Evolutionary conservation across 306 rosid species (phyloP), one percentile per base, ranked within the genome.

Genomic region (Morella rubra): DNA sequence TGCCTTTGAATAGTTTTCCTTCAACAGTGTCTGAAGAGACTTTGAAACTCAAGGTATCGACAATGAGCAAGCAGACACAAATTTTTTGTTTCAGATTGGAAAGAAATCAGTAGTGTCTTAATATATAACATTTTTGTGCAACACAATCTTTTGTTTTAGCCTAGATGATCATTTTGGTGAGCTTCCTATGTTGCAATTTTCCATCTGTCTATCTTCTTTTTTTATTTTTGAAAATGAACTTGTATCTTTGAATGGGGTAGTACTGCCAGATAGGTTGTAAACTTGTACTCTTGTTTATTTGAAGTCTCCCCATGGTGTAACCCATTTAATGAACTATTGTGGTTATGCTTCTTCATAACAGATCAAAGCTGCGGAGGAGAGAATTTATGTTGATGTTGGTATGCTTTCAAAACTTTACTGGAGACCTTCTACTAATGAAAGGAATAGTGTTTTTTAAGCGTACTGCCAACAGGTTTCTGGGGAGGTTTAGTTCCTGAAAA

Each of bases 401-500:
- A 92, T 77, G 92, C 54, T 79, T 69, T 49, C 72, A 13, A 47
- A 74, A 20, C 68, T 72, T 70, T 73, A 41, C 20, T 50, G 80
- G 72, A 40, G 44, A 27, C 72, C 59, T 69, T 53, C n/a, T 65
- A 7, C 41, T 41, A 65, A 65, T 42, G 18, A 50, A 32, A 64
- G 20, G 53, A 69, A 22, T 68, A 44, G 71, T 77, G 60, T 82
- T 53, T 81, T 53, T 77, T 83, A 10, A 8, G 7, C 44, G 71
- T 59, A 69, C 41, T 71, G 51, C 80, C 51, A 79, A 70, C 88
- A 95, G 98, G 98, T 73, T 95, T 95, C 75, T 95, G 97, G 98
- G 98, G 98, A 85, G 98, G 98, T 47, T 90, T 95, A 69, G 74
- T 95, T 78, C 98, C 98, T 64, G 98, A 89, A 78, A 95, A 95